These are phyloP conservation scores for Rhodamnia argentea DNA, from an alignment of 345 rosid genomes.

Conservation along the genomic window DNA sequence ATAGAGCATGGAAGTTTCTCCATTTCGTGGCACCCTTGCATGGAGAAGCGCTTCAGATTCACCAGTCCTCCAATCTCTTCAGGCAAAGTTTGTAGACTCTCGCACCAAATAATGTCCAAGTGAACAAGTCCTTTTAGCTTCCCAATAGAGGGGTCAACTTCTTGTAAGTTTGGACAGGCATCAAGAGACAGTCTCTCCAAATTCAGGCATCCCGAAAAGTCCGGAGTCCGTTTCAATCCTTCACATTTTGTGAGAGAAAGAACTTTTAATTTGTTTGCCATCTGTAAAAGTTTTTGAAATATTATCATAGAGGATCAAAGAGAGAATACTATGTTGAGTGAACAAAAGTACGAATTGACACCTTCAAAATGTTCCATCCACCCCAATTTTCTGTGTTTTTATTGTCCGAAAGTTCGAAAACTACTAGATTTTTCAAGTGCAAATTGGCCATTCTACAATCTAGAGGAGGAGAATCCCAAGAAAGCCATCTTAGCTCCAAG, in stretches of 20 bases:
- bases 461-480: neutral
- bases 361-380: neutral
- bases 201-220: neutral
- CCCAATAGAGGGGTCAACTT: neutral
- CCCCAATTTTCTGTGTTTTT: neutral
- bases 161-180: no score
- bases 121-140: neutral
- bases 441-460: neutral
- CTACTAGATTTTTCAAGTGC: neutral
- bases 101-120: neutral
- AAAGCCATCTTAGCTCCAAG: neutral
- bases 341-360: neutral
- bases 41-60: neutral
- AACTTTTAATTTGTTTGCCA: neutral
- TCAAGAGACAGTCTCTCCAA: neutral
- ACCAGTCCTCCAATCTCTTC: neutral
- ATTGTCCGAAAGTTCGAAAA: neutral
- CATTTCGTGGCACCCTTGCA: neutral
- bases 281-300: neutral
- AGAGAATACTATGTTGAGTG: neutral
- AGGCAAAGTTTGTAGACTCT: neutral
- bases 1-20: neutral
- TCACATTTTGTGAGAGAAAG: neutral
- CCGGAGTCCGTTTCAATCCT: neutral
- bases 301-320: neutral